Evolutionary conservation across 2,329 filamentous ascomycete genomes (phyloP), one percentile per base, ranked within the genome.

Genomic region (Fusarium compactum): DNA sequence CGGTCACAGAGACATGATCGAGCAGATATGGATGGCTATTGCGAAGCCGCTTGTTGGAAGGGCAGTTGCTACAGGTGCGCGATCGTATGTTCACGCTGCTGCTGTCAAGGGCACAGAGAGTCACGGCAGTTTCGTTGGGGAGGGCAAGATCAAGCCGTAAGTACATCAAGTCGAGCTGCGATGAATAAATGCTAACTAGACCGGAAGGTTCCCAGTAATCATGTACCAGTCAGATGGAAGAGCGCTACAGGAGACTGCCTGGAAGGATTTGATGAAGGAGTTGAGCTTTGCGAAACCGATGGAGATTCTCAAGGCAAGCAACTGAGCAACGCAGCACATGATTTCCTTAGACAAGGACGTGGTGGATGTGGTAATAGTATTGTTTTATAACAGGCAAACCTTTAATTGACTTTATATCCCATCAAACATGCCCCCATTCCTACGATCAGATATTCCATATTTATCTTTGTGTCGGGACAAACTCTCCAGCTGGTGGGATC

Each of bases 91-190:
- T 10, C 68, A 76, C 52, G 71, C 74, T 22, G 72, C 71, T 10
- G 51, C 69, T 3, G 53, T 64, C 9, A 70, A 75, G 46, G 70
- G 70, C 6, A 48, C 27, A 2, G 73, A 74, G 44, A 75, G 74
- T 24, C 74, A 76, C 11, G 74, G 74, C 2, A 56, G 59, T 11
- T 76, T 75, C 62, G 54, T 76, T 24, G 69, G 74, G 6, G 74
- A 76, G n/a, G 72, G 74, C 24, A 70, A 43, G 38, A 29, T 76
- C 7, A 76, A 76, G 46, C 74, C 74, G 73, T 76, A 51, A 74
- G 73, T 22, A 54, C 6, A 45, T 5, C 14, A 5, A 12, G 12
- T 27, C 6, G 8, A 27, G n/a, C 1, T 7, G 4, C 25, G 12
- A 43, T 8, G 4, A 16, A 16, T 7, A 14, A 1, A 14, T 45